Evolutionary conservation across 2,329 filamentous ascomycete genomes (phyloP).

Genomic region (Colletotrichum cuscutae): DNA sequence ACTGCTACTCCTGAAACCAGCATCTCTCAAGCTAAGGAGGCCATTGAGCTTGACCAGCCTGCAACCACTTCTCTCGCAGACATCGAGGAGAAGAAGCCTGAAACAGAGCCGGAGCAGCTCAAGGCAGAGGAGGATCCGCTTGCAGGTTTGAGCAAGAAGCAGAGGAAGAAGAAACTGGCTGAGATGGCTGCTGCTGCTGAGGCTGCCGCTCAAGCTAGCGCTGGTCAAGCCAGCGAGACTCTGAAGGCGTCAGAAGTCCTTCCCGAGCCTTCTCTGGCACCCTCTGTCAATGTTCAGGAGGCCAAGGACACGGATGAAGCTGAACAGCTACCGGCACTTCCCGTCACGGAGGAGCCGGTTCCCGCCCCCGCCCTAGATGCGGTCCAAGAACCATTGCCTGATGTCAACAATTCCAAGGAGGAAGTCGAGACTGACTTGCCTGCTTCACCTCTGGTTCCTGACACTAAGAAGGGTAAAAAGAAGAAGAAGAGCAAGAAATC

Average conservation of each 20-base stretch:
- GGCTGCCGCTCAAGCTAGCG: neutral
- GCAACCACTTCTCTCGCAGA: neutral
- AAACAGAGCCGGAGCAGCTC: slow-evolving; percentile 19
- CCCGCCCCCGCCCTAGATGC: neutral
- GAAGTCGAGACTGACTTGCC: slow-evolving; percentile 6
- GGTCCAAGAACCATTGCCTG: neutral
- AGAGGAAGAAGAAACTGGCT: neutral
- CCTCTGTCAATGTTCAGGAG: neutral
- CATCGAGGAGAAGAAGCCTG: neutral
- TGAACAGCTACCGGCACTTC: neutral
- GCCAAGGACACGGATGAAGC: neutral
- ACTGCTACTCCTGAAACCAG: neutral
- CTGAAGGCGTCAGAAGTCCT: slow-evolving; percentile 13
- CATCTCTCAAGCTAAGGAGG: neutral
- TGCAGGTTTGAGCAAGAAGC: neutral
- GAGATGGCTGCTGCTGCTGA: neutral
- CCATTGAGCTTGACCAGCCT: neutral
- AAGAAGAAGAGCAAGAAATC: slow-evolving; percentile 44
- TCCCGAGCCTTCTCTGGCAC: neutral
- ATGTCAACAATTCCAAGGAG: neutral
- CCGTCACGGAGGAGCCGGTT: neutral
- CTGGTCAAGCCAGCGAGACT: neutral
- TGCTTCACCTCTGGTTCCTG: neutral
- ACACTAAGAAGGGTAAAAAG: slow-evolving; percentile 44
- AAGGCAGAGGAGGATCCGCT: slow-evolving; percentile 37